These are phyloP conservation scores for Penicillium freii DNA, from an alignment of 2,329 filamentous ascomycete genomes.

Conservation along the genomic window DNA sequence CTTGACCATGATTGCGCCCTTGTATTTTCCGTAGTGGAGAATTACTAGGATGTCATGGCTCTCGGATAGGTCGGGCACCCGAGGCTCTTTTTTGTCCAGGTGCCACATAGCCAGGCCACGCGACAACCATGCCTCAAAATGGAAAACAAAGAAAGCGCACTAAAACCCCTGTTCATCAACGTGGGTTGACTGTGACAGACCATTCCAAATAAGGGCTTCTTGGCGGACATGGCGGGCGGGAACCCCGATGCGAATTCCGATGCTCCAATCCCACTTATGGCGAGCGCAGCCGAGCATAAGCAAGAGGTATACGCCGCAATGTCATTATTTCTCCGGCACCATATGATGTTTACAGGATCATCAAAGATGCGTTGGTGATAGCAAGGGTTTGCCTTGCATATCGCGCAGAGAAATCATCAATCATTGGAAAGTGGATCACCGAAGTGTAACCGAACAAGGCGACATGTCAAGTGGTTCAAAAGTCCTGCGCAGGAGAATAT, in stretches of 20 bases:
- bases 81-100: not conserved
- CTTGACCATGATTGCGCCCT: conserved; percentile 1
- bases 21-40: conserved; percentile 7
- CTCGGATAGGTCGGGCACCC: conserved; percentile 7
- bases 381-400: conserved; percentile 19
- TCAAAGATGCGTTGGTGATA: conserved; percentile 21
- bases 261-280: not conserved
- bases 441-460: not conserved
- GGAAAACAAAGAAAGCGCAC: not conserved
- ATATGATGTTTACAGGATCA: not conserved
- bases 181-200: not conserved
- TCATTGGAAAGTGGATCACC: conserved; percentile 10
- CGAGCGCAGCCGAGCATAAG: not conserved
- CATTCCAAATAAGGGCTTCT: not conserved
- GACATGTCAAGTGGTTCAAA: not conserved
- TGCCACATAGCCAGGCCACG: conserved; percentile 3
- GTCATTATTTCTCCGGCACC: not conserved
- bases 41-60: not conserved
- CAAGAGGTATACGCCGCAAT: not conserved
- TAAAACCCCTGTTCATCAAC: conserved; percentile 6
- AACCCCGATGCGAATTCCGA: not conserved
- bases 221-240: not conserved
- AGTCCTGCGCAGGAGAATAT: conserved; percentile 2
- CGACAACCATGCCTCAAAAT: not conserved
- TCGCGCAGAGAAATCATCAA: conserved; percentile 5